Evolutionary conservation across 108 stramenopile species (phyloP).

Genomic region (Pseudonitzschia multiseries): DNA sequence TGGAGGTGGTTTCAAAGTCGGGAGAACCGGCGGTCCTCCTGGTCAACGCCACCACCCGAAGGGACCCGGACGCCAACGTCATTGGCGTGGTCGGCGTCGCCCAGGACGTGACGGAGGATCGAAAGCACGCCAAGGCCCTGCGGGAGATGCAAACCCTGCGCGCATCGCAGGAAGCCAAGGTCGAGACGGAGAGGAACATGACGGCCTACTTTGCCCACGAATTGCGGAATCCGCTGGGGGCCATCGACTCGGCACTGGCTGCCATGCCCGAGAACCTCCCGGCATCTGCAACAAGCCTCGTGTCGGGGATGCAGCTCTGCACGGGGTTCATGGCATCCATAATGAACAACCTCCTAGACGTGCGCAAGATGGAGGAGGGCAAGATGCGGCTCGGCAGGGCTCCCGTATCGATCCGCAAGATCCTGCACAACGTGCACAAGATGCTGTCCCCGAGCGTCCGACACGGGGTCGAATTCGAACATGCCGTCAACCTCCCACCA

Average conservation of each 20-base stretch:
- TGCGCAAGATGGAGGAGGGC: constrained; percentile 73
- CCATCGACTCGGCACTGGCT: constrained; percentile 63
- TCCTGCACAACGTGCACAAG: constrained; percentile 43
- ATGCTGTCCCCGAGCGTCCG: constrained; percentile 60
- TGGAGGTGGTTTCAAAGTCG: constrained; percentile 67
- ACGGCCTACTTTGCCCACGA: constrained; percentile 79
- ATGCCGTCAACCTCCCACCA: constrained; percentile 9
- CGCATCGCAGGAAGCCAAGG: constrained; percentile 68
- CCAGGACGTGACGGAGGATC: constrained; percentile 67
- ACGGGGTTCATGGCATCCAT: constrained; percentile 67
- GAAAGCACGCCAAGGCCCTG: constrained; percentile 52
- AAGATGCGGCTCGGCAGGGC: constrained; percentile 49
- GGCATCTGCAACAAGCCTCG: constrained; percentile 36
- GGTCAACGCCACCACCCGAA: constrained; percentile 65
- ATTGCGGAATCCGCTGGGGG: constrained; percentile 63
- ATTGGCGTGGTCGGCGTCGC: constrained; percentile 68
- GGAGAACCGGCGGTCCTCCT: constrained; percentile 48
- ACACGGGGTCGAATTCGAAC: constrained; percentile 43
- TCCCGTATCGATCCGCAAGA: constrained; percentile 36
- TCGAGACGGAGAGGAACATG: constrained; percentile 76
- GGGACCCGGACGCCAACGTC: constrained; percentile 52
- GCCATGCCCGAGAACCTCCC: constrained; percentile 62
- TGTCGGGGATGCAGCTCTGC: constrained; percentile 64
- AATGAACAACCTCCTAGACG: constrained; percentile 76
- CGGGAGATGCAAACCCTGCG: constrained; percentile 59